A percentile compares a stretch with the other conserved stretches of the same genome.
Conservation (phyloP, 2,329 filamentous ascomycete species). For the Xylaria sp. region DNA sequence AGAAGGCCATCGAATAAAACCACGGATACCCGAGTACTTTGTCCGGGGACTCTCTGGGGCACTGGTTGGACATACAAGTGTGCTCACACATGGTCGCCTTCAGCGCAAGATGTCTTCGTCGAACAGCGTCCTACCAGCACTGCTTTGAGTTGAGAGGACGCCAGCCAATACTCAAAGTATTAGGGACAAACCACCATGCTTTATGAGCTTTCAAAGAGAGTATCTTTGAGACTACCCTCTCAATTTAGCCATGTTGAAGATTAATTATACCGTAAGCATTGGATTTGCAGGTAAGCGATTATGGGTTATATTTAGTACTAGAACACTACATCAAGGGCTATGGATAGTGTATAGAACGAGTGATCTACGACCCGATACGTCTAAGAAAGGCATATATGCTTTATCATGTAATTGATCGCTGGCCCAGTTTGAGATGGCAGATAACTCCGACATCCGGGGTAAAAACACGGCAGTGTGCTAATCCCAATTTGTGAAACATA, state of each 20-base stretch:
- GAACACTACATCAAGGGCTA: too few relatives aligned
- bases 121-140: slow-evolving; percentile 11
- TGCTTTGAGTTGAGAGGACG: slow-evolving; percentile 27
- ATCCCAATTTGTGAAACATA: not conserved
- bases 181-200: slow-evolving; percentile 29
- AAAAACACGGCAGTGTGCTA: not conserved
- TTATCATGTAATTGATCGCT: too few relatives aligned
- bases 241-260: slow-evolving; percentile 21
- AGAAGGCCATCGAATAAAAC: not conserved
- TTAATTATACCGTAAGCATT: slow-evolving; percentile 12
- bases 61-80: slow-evolving; percentile 19
- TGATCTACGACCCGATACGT: too few relatives aligned
- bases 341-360: too few relatives aligned
- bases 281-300: too few relatives aligned
- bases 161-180: slow-evolving; percentile 29
- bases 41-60: slow-evolving; percentile 18
- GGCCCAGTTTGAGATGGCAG: too few relatives aligned
- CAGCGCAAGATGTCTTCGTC: slow-evolving; percentile 28
- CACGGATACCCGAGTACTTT: slow-evolving; percentile 17
- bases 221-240: not conserved
- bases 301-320: too few relatives aligned
- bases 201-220: slow-evolving; percentile 11
- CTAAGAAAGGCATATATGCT: too few relatives aligned
- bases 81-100: slow-evolving; percentile 25
- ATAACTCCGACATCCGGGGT: too few relatives aligned